phyloP scores from a whole-genome alignment of 805 yeast species.

The Saccharomycopsis javanensis region DNA sequence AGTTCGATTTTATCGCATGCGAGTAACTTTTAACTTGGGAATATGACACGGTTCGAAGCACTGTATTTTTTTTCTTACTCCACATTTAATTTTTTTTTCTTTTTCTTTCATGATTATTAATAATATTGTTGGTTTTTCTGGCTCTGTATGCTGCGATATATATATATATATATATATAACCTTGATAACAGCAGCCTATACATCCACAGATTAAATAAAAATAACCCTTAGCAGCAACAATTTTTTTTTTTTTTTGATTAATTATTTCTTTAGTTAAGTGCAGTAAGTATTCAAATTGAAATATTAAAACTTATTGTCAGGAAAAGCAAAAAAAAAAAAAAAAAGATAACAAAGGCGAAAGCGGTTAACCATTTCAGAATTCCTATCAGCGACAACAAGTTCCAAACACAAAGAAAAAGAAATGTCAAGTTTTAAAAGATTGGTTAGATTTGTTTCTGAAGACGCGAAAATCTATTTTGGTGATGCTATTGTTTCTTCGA shows the following conservation, averaged over 20 bases:
- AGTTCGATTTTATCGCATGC: not conserved
- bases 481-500: constrained; percentile 35
- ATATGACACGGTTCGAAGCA: not conserved
- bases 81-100: not conserved
- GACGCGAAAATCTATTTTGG: constrained; percentile 38
- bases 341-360: no score
- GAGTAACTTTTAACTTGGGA: not conserved
- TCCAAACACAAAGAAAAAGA: not conserved
- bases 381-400: no score
- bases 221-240: no score
- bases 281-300: no score
- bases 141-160: not conserved
- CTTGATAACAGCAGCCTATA: no score
- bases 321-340: no score
- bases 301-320: no score
- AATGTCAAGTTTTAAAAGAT: constrained; percentile 20
- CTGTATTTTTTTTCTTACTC: not conserved
- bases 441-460: constrained; percentile 37
- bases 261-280: no score
- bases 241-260: no score
- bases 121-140: not conserved
- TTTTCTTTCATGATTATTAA: not conserved
- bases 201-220: no score
- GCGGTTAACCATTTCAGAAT: no score
- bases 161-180: no score